A percentile compares a stretch with the other conserved stretches of the same genome.
These are phyloP conservation scores for Arbutus unedo DNA, from an alignment of 148 eudicot species.

Conservation along the genomic window DNA sequence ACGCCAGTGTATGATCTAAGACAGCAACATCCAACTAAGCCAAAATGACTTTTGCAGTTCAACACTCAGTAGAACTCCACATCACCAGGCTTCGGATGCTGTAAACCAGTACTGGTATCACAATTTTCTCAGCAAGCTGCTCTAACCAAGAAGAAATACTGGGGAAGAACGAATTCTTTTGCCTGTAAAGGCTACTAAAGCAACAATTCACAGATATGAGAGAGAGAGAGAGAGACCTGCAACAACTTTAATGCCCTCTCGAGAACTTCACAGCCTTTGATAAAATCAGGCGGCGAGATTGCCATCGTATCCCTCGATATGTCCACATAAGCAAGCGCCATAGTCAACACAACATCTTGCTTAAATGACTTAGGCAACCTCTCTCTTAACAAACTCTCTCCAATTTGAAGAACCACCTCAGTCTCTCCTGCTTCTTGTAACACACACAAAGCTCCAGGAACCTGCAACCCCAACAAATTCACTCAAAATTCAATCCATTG, in stretches of 20 bases:
- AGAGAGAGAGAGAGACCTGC: slow-evolving; percentile 49
- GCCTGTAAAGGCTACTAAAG: not conserved
- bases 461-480: slow-evolving; percentile 42
- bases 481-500: slow-evolving; percentile 7
- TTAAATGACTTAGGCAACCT: slow-evolving; percentile 86
- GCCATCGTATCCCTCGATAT: slow-evolving; percentile 89
- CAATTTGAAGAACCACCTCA: slow-evolving; percentile 82
- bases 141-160: not conserved
- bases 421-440: slow-evolving; percentile 93
- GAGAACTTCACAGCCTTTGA: slow-evolving; percentile 78
- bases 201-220: not conserved
- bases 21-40: not conserved
- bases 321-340: slow-evolving; percentile 93
- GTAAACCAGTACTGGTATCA: not conserved
- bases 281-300: slow-evolving; percentile 77
- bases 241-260: slow-evolving; percentile 83
- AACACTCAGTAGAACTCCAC: not conserved
- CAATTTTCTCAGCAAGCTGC: not conserved
- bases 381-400: slow-evolving; percentile 79
- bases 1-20: not conserved
- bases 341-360: slow-evolving; percentile 85
- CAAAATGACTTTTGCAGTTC: not conserved
- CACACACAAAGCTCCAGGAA: slow-evolving; percentile 90
- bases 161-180: not conserved
- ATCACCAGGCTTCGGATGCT: not conserved